phyloP scores from a whole-genome alignment of 371 early-diverging fungal species.

The Circinella minor region DNA sequence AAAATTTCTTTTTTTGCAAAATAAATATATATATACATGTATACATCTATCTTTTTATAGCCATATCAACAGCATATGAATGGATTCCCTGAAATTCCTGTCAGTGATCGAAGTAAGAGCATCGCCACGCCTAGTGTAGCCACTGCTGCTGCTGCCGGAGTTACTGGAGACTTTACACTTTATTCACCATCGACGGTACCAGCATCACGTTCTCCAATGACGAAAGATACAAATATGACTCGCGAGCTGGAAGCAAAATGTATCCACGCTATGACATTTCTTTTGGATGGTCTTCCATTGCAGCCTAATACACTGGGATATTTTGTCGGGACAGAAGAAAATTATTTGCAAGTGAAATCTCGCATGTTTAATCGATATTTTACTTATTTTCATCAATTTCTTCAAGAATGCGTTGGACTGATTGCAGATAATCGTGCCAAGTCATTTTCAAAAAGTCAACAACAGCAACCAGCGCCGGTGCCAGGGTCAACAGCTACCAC shows the following conservation, averaged over 20 bases:
- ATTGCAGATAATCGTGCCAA: slow-evolving; percentile 8
- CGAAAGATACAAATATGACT: slow-evolving; percentile 18
- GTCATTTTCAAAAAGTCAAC: background rate
- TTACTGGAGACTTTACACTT: background rate
- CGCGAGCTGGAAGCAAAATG: slow-evolving; percentile 80
- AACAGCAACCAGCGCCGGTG: background rate
- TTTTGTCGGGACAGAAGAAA: background rate
- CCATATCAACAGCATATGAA: background rate
- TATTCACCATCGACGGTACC: background rate
- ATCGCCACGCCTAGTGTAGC: background rate
- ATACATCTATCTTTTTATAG: background rate
- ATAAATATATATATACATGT: background rate
- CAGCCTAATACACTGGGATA: slow-evolving; percentile 48
- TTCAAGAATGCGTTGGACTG: slow-evolving; percentile 1
- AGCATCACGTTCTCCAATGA: background rate
- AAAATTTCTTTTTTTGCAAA: too few species aligned
- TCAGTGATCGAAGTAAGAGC: background rate
- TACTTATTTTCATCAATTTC: slow-evolving; percentile 4
- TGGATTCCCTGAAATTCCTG: background rate
- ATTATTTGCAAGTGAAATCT: background rate
- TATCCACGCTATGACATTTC: slow-evolving; percentile 78
- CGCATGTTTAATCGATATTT: background rate
- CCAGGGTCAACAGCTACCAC: background rate
- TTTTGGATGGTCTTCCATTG: slow-evolving; percentile 80
- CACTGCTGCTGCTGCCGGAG: background rate